Base-by-base conservation (phyloP, 371 early-diverging fungal species). In the Entomophthora muscae region DNA sequence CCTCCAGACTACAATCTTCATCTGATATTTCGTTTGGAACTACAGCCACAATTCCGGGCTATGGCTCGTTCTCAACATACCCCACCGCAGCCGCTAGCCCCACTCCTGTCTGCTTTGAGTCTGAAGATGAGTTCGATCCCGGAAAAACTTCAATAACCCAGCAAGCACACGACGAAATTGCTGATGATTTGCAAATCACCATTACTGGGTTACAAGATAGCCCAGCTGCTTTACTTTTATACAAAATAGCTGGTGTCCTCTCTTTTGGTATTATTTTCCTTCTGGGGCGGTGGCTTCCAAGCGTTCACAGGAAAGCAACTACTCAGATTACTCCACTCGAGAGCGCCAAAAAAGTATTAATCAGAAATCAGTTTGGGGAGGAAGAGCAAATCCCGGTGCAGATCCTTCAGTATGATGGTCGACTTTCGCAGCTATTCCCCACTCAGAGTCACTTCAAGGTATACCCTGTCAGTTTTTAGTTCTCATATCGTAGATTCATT, bases 211-310 rank as follows among this genome's bases (percentile, higher is more conserved):
- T 87, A 70, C 74, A 72, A 0, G 73, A 72, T 65, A 70, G 79
- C 33, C 57, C 65, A 30, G 22, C 71, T 0, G 70, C 75, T 1
- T 61, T 74, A 22, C 69, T 80, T 31, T 13, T 83, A 7, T 93
- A 86, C 69, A 71, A 78, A 55, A 1, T 85, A 1, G 64, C 75
- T 3, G 85, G 83, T 29, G n/a, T 89, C 42, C 58, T 85, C 32
- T 78, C 89, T 0, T 70, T 75, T 1, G 95, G 95, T 1, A 51
- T 88, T 17, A 66, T 85, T 1, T 86, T 82, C 68, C 73, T 95
- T 12, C 53, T 90, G 1, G 84, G 82, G 64, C 81, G 91, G 51
- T 95, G 95, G 95, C 72, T 91, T 63, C 90, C 93, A 24, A 69
- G 68, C 28, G 75, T 84, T 72, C 85, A 84, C 74, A 71, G 91